Conservation (phyloP, 108 stramenopile species). For the Cyclotella sp. region DNA sequence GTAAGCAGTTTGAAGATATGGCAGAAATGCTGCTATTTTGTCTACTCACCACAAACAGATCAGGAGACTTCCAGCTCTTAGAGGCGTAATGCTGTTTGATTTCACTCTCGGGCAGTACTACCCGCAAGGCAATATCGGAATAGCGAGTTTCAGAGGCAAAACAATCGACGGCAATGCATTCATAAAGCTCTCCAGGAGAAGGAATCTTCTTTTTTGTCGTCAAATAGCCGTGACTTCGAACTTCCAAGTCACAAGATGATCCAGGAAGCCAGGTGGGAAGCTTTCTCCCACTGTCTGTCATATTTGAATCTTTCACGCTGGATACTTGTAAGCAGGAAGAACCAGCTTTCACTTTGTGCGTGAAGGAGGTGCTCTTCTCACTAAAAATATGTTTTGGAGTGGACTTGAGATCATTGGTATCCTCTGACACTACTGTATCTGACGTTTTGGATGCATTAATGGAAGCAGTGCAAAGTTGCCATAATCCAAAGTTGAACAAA, state of each 20-base stretch:
- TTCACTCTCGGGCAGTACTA: slow-evolving; percentile 60
- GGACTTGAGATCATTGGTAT: background rate
- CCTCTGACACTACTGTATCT: too few relatives aligned
- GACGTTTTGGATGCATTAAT: background rate
- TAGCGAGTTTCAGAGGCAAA: slow-evolving; percentile 68
- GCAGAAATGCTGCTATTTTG: background rate
- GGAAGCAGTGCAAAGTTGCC: slow-evolving; percentile 21
- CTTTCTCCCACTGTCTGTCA: slow-evolving; percentile 56
- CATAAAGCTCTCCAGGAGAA: slow-evolving; percentile 76
- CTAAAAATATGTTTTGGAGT: background rate
- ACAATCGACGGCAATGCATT: slow-evolving; percentile 70
- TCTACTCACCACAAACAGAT: slow-evolving; percentile 59
- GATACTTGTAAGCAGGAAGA: slow-evolving; percentile 65
- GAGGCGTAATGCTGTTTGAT: slow-evolving; percentile 43
- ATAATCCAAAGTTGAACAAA: slow-evolving; percentile 64
- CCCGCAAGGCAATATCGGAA: slow-evolving; percentile 71
- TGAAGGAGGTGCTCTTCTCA: background rate
- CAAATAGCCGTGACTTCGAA: slow-evolving; percentile 77
- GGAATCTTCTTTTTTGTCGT: slow-evolving; percentile 79
- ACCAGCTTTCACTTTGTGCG: slow-evolving; percentile 63
- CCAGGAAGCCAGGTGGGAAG: slow-evolving; percentile 68
- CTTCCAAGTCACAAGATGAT: slow-evolving; percentile 49
- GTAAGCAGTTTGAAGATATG: background rate
- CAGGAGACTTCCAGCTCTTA: slow-evolving; percentile 84
- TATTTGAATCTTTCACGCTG: slow-evolving; percentile 58